Evolutionary conservation across 2,329 filamentous ascomycete genomes (phyloP).

Genomic region (Aspergillus felis): DNA sequence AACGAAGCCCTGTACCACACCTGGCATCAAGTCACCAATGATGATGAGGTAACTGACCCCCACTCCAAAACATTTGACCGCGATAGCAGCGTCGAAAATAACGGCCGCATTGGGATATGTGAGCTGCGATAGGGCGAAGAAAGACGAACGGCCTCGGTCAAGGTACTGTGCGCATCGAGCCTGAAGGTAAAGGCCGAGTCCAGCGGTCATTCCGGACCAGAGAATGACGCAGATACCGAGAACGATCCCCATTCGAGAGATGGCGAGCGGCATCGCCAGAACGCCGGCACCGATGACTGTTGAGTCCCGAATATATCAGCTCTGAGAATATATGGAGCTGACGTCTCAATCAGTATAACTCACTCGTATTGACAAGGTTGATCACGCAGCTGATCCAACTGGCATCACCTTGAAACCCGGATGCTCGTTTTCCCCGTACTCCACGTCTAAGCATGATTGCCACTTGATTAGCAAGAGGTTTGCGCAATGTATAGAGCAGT

Average conservation of each 20-base stretch:
- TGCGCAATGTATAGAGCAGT: background rate
- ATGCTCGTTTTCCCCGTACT: slow-evolving; percentile 64
- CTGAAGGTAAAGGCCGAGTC: slow-evolving; percentile 93
- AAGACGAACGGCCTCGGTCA: slow-evolving; percentile 81
- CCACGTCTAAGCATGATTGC: slow-evolving; percentile 22
- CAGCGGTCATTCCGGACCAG: slow-evolving; percentile 85
- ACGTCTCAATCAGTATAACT: slow-evolving; percentile 14
- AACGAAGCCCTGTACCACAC: slow-evolving; percentile 79
- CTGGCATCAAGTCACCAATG: slow-evolving; percentile 97
- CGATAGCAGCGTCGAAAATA: slow-evolving; percentile 91
- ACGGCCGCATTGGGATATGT: slow-evolving; percentile 96
- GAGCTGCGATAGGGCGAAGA: slow-evolving; percentile 94
- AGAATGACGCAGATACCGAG: slow-evolving; percentile 79
- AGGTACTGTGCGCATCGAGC: slow-evolving; percentile 89
- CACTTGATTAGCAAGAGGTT: slow-evolving; percentile 6
- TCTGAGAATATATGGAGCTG: background rate
- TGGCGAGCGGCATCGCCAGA: slow-evolving; percentile 89
- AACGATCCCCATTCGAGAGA: slow-evolving; percentile 92
- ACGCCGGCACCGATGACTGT: slow-evolving; percentile 89
- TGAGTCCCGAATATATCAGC: slow-evolving; percentile 8
- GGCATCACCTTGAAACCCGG: slow-evolving; percentile 67
- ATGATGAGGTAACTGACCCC: slow-evolving; percentile 98
- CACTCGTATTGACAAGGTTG: slow-evolving; percentile 94
- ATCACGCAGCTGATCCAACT: slow-evolving; percentile 88
- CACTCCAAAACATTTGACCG: slow-evolving; percentile 96